Evolutionary conservation across 495 filamentous ascomycete genomes (phyloP).

Genomic region (Penicillium daleae): DNA sequence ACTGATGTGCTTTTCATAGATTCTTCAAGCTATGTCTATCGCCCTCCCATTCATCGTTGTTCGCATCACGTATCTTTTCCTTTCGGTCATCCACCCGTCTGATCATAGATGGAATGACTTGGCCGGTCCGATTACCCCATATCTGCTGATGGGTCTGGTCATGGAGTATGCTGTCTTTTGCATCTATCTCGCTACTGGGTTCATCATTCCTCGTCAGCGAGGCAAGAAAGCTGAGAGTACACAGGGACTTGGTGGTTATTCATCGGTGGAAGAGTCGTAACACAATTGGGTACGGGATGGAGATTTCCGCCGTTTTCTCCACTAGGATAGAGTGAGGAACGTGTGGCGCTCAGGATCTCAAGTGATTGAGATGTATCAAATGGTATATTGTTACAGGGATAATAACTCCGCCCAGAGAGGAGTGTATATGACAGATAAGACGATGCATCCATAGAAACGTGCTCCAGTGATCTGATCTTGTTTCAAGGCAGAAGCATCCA

Average conservation of each 20-base stretch:
- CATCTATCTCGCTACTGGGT: conserved; percentile 32
- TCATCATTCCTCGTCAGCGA: conserved; percentile 22
- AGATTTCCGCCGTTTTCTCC: not conserved
- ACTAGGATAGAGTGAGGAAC: too few relatives aligned
- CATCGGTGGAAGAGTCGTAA: not conserved
- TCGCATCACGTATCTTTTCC: not conserved
- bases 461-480: not conserved
- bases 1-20: not conserved
- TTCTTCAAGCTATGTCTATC: not conserved
- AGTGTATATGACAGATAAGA: not conserved
- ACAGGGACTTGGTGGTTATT: not conserved
- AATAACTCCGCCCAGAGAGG: not conserved
- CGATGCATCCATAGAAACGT: not conserved
- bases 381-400: not conserved
- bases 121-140: conserved; percentile 28
- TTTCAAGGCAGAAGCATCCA: too few relatives aligned
- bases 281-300: not conserved
- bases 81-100: not conserved
- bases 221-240: not conserved
- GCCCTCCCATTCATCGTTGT: not conserved
- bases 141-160: conserved; percentile 35
- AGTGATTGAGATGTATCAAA: not conserved
- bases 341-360: not conserved
- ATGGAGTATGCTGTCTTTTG: conserved; percentile 38
- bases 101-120: not conserved